Evolutionary conservation across 2,329 filamentous ascomycete species (phyloP).

Genomic region (Aspergillus luchuensis): DNA sequence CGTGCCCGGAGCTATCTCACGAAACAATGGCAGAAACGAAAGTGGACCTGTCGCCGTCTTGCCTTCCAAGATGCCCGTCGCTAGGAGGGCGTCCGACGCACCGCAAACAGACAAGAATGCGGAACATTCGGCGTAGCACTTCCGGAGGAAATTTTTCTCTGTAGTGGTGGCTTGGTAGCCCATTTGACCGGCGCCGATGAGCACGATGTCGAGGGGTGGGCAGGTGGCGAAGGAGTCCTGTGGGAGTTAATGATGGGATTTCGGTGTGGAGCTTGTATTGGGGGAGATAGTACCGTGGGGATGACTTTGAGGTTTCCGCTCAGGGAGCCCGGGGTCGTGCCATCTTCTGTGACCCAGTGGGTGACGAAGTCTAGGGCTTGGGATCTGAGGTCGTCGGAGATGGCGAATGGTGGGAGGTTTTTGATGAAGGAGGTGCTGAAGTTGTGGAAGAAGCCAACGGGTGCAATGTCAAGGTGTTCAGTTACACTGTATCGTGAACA

Average conservation of each 20-base stretch:
- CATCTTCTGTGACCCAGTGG: constrained; percentile 7
- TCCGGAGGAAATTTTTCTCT: background rate
- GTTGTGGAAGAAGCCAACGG: background rate
- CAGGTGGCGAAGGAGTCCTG: constrained; percentile 6
- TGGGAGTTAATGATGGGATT: background rate
- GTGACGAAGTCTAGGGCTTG: background rate
- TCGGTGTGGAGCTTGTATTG: too few relatives aligned
- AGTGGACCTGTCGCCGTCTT: background rate
- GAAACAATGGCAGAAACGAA: background rate
- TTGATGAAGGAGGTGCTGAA: background rate
- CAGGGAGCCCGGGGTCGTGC: background rate
- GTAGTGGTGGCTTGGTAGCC: background rate
- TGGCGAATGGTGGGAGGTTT: background rate
- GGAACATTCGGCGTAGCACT: background rate
- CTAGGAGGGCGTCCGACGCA: background rate
- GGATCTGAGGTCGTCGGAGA: background rate
- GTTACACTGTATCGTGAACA: background rate
- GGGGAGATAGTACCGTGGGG: background rate
- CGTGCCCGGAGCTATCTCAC: background rate
- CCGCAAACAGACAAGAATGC: background rate
- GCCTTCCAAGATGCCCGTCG: background rate
- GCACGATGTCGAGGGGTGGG: background rate
- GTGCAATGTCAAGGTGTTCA: constrained; percentile 6
- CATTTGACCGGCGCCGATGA: background rate
- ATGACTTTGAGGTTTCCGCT: background rate